Conservation (phyloP, 208 protist species). For the Phytomonas francai region DNA sequence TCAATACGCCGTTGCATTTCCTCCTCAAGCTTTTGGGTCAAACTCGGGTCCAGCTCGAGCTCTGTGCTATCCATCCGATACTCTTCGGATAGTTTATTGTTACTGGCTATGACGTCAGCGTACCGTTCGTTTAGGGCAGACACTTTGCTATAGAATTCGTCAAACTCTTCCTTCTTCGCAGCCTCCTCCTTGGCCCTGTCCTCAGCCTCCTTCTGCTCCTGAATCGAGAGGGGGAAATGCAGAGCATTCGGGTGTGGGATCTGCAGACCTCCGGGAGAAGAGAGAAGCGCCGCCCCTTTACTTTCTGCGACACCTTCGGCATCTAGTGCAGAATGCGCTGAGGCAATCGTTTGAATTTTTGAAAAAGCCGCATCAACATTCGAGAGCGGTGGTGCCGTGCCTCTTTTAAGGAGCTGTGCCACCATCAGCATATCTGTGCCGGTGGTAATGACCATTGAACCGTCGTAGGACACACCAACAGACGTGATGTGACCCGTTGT, state of each 20-base stretch:
- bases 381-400: constrained; percentile 12
- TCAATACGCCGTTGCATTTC: constrained; percentile 66
- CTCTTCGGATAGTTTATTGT: constrained; percentile 37
- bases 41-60: constrained; percentile 83
- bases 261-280: neutral
- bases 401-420: constrained; percentile 46
- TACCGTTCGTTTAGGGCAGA: constrained; percentile 51
- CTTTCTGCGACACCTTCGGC: neutral
- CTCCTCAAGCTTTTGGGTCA: constrained; percentile 51
- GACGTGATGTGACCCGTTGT: constrained; percentile 45
- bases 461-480: constrained; percentile 77
- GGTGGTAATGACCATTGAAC: constrained; percentile 73
- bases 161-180: constrained; percentile 69
- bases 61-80: constrained; percentile 47
- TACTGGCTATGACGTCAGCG: constrained; percentile 59
- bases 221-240: constrained; percentile 49
- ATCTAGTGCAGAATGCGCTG: neutral
- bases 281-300: neutral
- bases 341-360: neutral
- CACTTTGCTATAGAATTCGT: constrained; percentile 55
- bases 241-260: neutral
- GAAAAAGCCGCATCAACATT: neutral
- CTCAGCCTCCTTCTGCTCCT: constrained; percentile 91
- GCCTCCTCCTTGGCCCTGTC: constrained; percentile 59
- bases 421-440: constrained; percentile 90